Conservation (phyloP, 2,329 filamentous ascomycete genomes). For the Diaporthe sp. region DNA sequence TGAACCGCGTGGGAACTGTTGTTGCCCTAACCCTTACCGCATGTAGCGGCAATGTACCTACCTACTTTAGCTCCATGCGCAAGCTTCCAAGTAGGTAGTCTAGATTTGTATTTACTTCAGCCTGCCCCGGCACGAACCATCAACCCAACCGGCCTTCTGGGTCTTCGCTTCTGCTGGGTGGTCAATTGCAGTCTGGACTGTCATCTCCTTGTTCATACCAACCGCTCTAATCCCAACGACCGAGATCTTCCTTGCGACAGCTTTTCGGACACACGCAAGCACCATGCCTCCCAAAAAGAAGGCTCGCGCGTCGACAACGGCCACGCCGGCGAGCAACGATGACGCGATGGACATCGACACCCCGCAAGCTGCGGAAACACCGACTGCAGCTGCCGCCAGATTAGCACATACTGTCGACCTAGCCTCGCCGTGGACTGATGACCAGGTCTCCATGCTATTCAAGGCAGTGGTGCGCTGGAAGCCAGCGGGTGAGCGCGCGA, state of each 20-base stretch:
- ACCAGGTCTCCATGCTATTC: constrained; percentile 92
- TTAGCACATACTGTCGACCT: constrained; percentile 52
- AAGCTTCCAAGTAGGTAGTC: not conserved
- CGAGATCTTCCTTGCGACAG: not conserved
- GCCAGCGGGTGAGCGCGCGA: constrained; percentile 75
- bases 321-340: constrained; percentile 62
- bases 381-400: constrained; percentile 52
- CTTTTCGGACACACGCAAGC: not conserved
- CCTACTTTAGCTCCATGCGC: not conserved
- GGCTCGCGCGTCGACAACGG: constrained; percentile 62
- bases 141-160: not conserved
- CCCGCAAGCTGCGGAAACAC: constrained; percentile 63
- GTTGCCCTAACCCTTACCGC: constrained; percentile 13
- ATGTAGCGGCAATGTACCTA: not conserved
- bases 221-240: not conserved
- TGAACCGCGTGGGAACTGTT: not conserved
- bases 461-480: constrained; percentile 96
- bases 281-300: constrained; percentile 73
- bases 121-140: not conserved
- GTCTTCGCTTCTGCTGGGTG: not conserved
- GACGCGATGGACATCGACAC: constrained; percentile 71
- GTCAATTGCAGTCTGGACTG: not conserved
- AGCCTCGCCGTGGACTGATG: constrained; percentile 90
- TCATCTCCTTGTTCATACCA: not conserved
- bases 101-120: not conserved